Evolutionary conservation across 306 rosid genomes (phyloP).

Genomic region (Prinsepia uniflora): DNA sequence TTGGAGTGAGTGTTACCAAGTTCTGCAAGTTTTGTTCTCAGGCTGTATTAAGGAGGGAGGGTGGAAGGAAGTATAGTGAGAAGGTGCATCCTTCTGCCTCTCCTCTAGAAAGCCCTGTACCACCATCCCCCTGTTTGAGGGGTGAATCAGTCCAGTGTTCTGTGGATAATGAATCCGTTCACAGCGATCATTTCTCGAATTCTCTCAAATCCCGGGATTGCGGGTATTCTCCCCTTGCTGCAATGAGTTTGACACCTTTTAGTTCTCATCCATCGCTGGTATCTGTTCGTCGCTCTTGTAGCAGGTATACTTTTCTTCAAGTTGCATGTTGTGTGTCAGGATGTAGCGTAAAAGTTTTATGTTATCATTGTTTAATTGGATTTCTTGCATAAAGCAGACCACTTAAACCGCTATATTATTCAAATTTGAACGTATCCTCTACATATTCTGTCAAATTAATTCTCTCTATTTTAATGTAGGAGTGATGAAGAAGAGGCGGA

Average conservation of each 20-base stretch:
- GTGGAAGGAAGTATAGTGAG: constrained; percentile 46
- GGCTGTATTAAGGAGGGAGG: constrained; percentile 34
- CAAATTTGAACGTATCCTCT: neutral
- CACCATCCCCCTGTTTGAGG: constrained; percentile 57
- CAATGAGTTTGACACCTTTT: constrained; percentile 45
- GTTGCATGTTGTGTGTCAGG: neutral
- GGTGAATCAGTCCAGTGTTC: constrained; percentile 47
- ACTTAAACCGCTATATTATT: neutral
- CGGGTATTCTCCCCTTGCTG: constrained; percentile 46
- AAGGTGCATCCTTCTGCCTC: constrained; percentile 86
- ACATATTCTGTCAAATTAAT: constrained; percentile 1
- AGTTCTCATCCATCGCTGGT: constrained; percentile 50
- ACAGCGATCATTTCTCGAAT: constrained; percentile 41
- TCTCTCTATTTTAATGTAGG: constrained; percentile 45
- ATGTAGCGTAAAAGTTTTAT: constrained; percentile 6
- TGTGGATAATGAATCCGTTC: constrained; percentile 39
- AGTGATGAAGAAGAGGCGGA: constrained; percentile 70
- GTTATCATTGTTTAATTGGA: constrained; percentile 15
- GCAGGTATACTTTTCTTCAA: constrained; percentile 47
- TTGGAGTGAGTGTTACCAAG: constrained; percentile 24
- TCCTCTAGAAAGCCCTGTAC: constrained; percentile 72
- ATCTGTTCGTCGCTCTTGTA: constrained; percentile 42
- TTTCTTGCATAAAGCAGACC: constrained; percentile 1
- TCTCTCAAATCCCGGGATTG: constrained; percentile 43
- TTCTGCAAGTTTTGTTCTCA: constrained; percentile 67